A percentile compares a stretch with the other conserved stretches of the same genome.
These are phyloP conservation scores for Colletotrichum viniferum DNA, from an alignment of 2,329 filamentous ascomycete genomes.

Conservation along the genomic window DNA sequence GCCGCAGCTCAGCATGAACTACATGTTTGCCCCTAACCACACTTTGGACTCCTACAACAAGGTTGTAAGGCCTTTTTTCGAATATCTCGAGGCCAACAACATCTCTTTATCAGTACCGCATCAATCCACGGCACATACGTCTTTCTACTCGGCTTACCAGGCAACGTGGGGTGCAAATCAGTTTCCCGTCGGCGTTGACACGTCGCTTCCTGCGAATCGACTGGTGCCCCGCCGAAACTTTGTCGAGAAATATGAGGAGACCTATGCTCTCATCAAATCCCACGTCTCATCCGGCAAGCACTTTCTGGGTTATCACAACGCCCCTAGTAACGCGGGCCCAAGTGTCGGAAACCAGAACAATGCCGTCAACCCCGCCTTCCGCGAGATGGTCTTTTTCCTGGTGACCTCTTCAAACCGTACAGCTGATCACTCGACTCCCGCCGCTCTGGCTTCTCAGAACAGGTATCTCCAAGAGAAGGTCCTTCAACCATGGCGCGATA, in stretches of 20 bases:
- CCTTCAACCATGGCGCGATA: background rate
- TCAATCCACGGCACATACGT: background rate
- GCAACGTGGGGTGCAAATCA: background rate
- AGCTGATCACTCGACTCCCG: background rate
- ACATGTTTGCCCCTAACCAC: background rate
- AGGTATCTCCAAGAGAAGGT: background rate
- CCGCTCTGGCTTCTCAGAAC: background rate
- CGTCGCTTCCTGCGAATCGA: background rate
- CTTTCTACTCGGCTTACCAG: background rate
- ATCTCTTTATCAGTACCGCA: background rate
- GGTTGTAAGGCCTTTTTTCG: background rate
- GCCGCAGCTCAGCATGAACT: background rate
- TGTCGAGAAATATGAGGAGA: background rate
- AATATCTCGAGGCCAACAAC: background rate
- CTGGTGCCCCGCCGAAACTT: background rate
- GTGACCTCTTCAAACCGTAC: background rate
- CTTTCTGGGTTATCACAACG: background rate
- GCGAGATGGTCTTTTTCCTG: background rate
- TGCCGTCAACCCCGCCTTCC: background rate
- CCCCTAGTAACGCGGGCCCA: background rate
- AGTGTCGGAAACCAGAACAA: background rate
- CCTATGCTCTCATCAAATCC: background rate
- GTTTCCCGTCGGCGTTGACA: background rate
- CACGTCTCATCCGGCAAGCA: background rate
- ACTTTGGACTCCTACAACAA: background rate